Evolutionary conservation across 1,139 yeast genomes (phyloP).

Genomic region (Suhomyces guaymorum): DNA sequence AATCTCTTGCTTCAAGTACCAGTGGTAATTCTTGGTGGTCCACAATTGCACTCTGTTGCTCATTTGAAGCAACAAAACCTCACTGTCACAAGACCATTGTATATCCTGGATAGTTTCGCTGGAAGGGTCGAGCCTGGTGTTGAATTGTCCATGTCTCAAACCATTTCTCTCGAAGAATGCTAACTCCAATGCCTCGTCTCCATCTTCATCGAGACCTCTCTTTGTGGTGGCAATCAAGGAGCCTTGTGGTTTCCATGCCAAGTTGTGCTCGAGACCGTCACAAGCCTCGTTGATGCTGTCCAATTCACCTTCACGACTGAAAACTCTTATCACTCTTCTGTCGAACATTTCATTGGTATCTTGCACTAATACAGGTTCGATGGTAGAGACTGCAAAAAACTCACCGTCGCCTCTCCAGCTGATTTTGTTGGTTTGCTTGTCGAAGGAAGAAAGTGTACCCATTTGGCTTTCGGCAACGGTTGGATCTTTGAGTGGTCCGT

Average conservation of each 20-base stretch:
- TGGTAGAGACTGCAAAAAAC: constrained; percentile 66
- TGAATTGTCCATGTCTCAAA: constrained; percentile 83
- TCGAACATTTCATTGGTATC: constrained; percentile 43
- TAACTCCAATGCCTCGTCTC: constrained; percentile 51
- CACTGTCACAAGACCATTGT: constrained; percentile 84
- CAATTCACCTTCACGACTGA: constrained; percentile 72
- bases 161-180: constrained; percentile 94
- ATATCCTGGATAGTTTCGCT: constrained; percentile 51
- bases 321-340: constrained; percentile 84
- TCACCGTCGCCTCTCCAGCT: constrained; percentile 98
- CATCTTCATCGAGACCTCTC: constrained; percentile 53
- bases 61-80: constrained; percentile 69
- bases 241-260: constrained; percentile 93
- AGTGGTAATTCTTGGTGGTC: constrained; percentile 91
- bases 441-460: constrained; percentile 63
- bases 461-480: constrained; percentile 75
- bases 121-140: constrained; percentile 57
- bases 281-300: constrained; percentile 91
- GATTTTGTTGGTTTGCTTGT: constrained; percentile 46
- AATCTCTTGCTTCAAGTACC: constrained; percentile 89
- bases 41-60: constrained; percentile 71
- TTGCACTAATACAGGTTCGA: constrained; percentile 52
- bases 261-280: constrained; percentile 69
- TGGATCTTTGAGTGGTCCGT: constrained; percentile 76
- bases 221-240: constrained; percentile 82